Percentiles rank a stretch among this genome's conserved stretches.
Evolutionary conservation across 108 stramenopile genomes (phyloP).

Genomic region (Cyclotella baltica): DNA sequence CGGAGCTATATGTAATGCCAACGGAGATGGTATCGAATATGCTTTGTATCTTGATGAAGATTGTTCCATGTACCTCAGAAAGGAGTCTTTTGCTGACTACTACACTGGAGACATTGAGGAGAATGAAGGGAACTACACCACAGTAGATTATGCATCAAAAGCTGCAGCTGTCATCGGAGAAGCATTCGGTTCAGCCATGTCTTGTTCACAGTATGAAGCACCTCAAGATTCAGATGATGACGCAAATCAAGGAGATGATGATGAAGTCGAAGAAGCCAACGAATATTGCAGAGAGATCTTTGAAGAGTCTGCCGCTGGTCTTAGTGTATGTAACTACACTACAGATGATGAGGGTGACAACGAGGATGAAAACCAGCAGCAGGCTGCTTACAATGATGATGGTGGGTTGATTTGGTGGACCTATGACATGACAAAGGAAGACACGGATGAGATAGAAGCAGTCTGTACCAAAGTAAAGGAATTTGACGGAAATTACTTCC

Average conservation of each 20-base stretch:
- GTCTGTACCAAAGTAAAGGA: constrained; percentile 40
- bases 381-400: constrained; percentile 9
- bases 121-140: constrained; percentile 2
- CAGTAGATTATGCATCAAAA: constrained; percentile 24
- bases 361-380: constrained; percentile 11
- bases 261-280: constrained; percentile 20
- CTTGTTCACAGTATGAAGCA: constrained; percentile 33
- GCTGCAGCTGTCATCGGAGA: constrained; percentile 32
- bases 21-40: constrained; percentile 40
- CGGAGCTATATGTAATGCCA: constrained; percentile 18
- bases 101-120: constrained; percentile 19
- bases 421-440: constrained; percentile 26
- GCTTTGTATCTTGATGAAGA: constrained; percentile 35
- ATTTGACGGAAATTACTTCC: constrained; percentile 19
- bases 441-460: constrained; percentile 32
- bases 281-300: constrained; percentile 37
- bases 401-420: constrained; percentile 39
- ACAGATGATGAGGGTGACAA: neutral
- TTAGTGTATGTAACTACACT: constrained; percentile 24
- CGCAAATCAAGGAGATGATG: constrained; percentile 12
- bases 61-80: constrained; percentile 34
- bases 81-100: constrained; percentile 2
- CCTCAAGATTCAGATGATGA: constrained; percentile 5
- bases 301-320: constrained; percentile 12
- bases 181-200: constrained; percentile 28